Conservation (phyloP, 176 grass and related monocot genomes). For the Avena atlantica region DNA sequence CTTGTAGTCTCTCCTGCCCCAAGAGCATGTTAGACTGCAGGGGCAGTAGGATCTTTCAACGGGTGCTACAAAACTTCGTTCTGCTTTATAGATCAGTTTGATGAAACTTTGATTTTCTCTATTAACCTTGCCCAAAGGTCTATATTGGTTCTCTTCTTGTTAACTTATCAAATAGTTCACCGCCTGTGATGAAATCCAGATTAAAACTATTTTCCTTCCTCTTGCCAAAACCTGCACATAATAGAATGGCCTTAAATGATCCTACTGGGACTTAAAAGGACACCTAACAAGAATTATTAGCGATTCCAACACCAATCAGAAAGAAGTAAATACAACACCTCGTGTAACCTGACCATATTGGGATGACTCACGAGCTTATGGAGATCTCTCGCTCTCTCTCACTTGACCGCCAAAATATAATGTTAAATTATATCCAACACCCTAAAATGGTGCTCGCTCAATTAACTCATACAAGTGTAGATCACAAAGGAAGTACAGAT, state of each 20-base stretch:
- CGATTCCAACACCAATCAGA: background rate
- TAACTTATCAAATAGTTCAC: conserved; percentile 83
- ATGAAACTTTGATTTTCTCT: too few species aligned
- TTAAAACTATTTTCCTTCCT: conserved; percentile 93
- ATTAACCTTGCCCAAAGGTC: too few species aligned
- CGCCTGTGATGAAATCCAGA: conserved; percentile 92
- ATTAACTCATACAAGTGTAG: conserved; percentile 20
- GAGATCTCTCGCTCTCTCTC: conserved; percentile 66
- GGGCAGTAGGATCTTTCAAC: too few species aligned
- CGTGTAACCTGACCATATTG: conserved; percentile 78
- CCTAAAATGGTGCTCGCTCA: background rate
- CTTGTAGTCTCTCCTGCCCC: too few species aligned
- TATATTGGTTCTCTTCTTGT: too few species aligned
- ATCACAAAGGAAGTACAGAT: background rate
- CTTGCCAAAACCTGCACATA: conserved; percentile 84
- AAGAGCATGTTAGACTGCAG: too few species aligned
- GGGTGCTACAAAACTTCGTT: too few species aligned
- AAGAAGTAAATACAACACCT: conserved; percentile 40
- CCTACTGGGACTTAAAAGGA: background rate
- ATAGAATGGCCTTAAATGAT: conserved; percentile 42
- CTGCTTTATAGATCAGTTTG: too few species aligned
- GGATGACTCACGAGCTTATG: conserved; percentile 98
- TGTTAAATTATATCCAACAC: background rate
- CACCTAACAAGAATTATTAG: conserved; percentile 2
- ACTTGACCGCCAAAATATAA: conserved; percentile 71